phyloP scores from a whole-genome alignment of 2,329 filamentous ascomycete genomes.

The Aspergillus versicolor region DNA sequence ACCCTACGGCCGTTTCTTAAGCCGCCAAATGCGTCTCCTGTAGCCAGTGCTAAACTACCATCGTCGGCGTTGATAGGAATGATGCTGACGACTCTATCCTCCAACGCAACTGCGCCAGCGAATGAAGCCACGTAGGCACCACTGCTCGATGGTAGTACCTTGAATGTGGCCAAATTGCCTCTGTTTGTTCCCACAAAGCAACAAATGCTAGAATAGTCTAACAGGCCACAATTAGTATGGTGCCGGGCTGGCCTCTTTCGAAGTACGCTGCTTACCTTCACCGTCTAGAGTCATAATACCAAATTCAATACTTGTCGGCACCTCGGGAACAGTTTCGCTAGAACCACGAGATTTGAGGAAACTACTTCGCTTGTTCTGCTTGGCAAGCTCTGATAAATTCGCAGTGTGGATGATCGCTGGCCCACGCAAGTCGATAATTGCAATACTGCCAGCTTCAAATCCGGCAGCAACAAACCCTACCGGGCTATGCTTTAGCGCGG shows the following conservation, averaged over 20 bases:
- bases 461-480: constrained; percentile 88
- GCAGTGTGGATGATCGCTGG: constrained; percentile 79
- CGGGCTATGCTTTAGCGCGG: constrained; percentile 78
- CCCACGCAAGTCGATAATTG: constrained; percentile 82
- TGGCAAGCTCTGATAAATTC: constrained; percentile 70
- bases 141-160: constrained; percentile 71
- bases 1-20: constrained; percentile 72
- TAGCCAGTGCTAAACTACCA: constrained; percentile 73
- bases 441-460: constrained; percentile 77
- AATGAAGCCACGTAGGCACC: constrained; percentile 71
- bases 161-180: constrained; percentile 85
- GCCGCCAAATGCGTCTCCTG: constrained; percentile 70
- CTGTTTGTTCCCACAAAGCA: constrained; percentile 87
- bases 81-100: constrained; percentile 72
- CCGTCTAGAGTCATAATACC: constrained; percentile 89
- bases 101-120: constrained; percentile 65
- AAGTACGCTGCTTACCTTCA: constrained; percentile 56
- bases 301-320: constrained; percentile 81
- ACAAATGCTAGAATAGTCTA: constrained; percentile 85
- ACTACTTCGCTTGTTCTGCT: constrained; percentile 72
- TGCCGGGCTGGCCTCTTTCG: neutral
- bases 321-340: constrained; percentile 60
- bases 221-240: constrained; percentile 23
- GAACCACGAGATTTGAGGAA: constrained; percentile 59
- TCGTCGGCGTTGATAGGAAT: constrained; percentile 76